Evolutionary conservation across 2,329 filamentous ascomycete species (phyloP).

Genomic region (Talaromyces rugulosus): DNA sequence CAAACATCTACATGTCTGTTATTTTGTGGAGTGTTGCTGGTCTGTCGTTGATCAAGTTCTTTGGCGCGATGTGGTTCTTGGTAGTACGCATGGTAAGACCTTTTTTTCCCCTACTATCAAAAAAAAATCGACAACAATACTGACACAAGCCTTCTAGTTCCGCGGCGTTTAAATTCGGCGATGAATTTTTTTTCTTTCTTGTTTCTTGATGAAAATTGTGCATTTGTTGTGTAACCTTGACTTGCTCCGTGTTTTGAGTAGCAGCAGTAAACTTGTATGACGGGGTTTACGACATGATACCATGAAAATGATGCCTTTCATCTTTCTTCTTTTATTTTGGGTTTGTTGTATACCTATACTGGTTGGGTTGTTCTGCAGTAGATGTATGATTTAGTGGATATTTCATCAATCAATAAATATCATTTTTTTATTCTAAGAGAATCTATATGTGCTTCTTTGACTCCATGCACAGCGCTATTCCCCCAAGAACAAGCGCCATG

Average conservation of each 20-base stretch:
- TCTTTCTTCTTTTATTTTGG: not conserved
- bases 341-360: not conserved
- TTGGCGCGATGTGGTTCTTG: conserved; percentile 88
- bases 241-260: not conserved
- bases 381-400: conserved; percentile 1
- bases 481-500: conserved; percentile 71
- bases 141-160: conserved; percentile 41
- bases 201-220: not conserved
- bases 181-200: not conserved
- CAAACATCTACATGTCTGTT: conserved; percentile 79
- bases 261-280: not conserved
- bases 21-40: conserved; percentile 86
- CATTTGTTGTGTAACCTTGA: not conserved
- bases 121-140: not conserved
- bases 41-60: conserved; percentile 78
- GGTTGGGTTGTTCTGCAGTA: not conserved
- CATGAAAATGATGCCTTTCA: not conserved
- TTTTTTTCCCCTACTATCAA: not conserved
- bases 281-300: not conserved
- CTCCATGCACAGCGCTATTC: conserved; percentile 80
- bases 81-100: conserved; percentile 76
- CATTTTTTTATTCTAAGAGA: too few species aligned
- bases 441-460: conserved; percentile 25
- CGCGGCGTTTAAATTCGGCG: conserved; percentile 42
- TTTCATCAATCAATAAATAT: not conserved